A percentile compares a stretch with the other conserved stretches of the same genome.
These are phyloP conservation scores for Lentinula raphanica DNA, from an alignment of 768 basidiomycete genomes.

Conservation along the genomic window DNA sequence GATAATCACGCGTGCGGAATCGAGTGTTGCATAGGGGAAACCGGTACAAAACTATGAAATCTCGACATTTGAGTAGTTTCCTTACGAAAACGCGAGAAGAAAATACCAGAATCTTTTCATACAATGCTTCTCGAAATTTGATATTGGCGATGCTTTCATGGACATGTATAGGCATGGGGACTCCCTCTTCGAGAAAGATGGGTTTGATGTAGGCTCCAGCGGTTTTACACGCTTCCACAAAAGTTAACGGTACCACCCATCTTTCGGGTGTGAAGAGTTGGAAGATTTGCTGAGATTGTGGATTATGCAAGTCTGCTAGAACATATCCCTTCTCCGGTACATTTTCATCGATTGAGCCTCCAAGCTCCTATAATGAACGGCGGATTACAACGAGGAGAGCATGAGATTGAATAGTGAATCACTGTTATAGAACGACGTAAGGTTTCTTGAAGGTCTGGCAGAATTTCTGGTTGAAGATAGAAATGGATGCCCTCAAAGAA, in stretches of 20 bases:
- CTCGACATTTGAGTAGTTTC: neutral
- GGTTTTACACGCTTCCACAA: constrained; percentile 81
- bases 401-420: constrained; percentile 13
- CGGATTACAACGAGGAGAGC: neutral
- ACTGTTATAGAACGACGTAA: constrained; percentile 73
- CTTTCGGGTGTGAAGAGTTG: constrained; percentile 61
- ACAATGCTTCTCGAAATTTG: constrained; percentile 62
- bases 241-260: constrained; percentile 76
- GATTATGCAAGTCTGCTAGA: constrained; percentile 60
- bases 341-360: constrained; percentile 73
- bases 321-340: constrained; percentile 75
- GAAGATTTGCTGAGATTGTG: constrained; percentile 71
- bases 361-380: constrained; percentile 36
- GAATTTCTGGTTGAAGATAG: constrained; percentile 77
- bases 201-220: constrained; percentile 68
- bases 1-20: constrained; percentile 69
- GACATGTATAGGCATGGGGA: constrained; percentile 71
- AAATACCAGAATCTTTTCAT: constrained; percentile 64
- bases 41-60: constrained; percentile 71
- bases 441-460: constrained; percentile 62
- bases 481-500: constrained; percentile 83
- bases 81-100: neutral
- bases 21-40: constrained; percentile 64
- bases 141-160: constrained; percentile 77
- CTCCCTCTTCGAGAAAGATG: constrained; percentile 64